A percentile compares a stretch with the other conserved stretches of the same genome.
These are phyloP conservation scores for Fraxinus quadrangulata DNA, from an alignment of 257 asterid genomes.

Conservation along the genomic window DNA sequence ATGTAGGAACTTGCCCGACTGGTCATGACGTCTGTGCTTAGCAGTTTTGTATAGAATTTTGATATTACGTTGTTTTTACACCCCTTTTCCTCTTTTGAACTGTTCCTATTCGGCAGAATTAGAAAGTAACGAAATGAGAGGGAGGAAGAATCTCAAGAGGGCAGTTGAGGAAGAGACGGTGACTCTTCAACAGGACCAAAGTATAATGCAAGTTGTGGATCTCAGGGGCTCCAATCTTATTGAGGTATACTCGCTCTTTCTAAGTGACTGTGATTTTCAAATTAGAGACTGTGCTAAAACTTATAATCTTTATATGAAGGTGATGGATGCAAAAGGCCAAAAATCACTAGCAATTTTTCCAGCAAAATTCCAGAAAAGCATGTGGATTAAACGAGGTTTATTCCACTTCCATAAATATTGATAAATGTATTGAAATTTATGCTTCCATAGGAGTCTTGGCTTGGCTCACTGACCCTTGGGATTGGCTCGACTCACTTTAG, in stretches of 20 bases:
- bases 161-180: constrained; percentile 52
- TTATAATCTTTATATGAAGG: constrained; percentile 39
- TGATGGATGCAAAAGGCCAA: constrained; percentile 70
- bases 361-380: constrained; percentile 86
- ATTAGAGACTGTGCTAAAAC: constrained; percentile 1
- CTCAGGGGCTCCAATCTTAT: constrained; percentile 82
- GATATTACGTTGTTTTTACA: not conserved
- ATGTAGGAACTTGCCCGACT: not conserved
- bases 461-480: not conserved
- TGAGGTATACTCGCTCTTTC: constrained; percentile 46
- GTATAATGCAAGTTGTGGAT: constrained; percentile 74
- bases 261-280: not conserved
- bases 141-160: constrained; percentile 89
- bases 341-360: constrained; percentile 74
- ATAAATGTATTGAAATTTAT: not conserved
- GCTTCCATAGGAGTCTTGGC: not conserved
- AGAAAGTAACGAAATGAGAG: constrained; percentile 49
- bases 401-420: not conserved
- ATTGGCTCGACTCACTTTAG: not conserved
- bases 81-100: not conserved
- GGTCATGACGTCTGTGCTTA: not conserved
- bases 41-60: not conserved
- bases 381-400: constrained; percentile 90
- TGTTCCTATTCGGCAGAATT: constrained; percentile 14
- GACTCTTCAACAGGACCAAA: constrained; percentile 57